phyloP scores from a whole-genome alignment of 805 yeast species.

The Barnettozyma pratensis region DNA sequence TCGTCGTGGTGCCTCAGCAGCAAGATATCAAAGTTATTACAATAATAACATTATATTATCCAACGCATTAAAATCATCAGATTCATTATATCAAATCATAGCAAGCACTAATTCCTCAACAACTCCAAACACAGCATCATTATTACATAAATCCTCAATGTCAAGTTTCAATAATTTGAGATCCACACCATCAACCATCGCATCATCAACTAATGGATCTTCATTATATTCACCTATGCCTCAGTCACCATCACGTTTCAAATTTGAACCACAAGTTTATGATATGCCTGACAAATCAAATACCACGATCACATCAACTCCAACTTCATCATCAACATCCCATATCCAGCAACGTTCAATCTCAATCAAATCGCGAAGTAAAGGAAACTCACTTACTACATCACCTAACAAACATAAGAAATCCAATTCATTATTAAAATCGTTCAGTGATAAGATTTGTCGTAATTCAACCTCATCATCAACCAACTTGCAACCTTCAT shows the following conservation, averaged over 20 bases:
- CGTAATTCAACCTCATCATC: constrained; percentile 17
- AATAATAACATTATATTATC: constrained; percentile 40
- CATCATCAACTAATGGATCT: constrained; percentile 12
- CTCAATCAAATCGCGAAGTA: neutral
- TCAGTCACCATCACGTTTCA: constrained; percentile 26
- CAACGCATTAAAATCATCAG: constrained; percentile 39
- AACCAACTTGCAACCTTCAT: neutral
- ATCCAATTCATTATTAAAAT: constrained; percentile 19
- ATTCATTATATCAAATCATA: constrained; percentile 22
- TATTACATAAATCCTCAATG: constrained; percentile 18
- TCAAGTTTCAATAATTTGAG: constrained; percentile 18
- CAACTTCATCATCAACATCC: constrained; percentile 1
- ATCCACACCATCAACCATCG: constrained; percentile 5
- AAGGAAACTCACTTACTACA: neutral
- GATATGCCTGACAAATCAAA: constrained; percentile 27
- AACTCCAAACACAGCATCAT: constrained; percentile 6
- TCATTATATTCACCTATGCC: constrained; percentile 12
- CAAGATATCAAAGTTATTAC: constrained; percentile 44
- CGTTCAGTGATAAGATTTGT: constrained; percentile 15
- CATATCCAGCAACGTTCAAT: neutral
- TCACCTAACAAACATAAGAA: constrained; percentile 15
- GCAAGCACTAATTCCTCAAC: neutral
- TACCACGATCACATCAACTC: constrained; percentile 3
- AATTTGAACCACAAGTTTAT: constrained; percentile 33
- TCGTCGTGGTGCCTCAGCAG: constrained; percentile 38